Evolutionary conservation across 2,329 filamentous ascomycete species (phyloP).

Genomic region (Fusarium nelsonii): DNA sequence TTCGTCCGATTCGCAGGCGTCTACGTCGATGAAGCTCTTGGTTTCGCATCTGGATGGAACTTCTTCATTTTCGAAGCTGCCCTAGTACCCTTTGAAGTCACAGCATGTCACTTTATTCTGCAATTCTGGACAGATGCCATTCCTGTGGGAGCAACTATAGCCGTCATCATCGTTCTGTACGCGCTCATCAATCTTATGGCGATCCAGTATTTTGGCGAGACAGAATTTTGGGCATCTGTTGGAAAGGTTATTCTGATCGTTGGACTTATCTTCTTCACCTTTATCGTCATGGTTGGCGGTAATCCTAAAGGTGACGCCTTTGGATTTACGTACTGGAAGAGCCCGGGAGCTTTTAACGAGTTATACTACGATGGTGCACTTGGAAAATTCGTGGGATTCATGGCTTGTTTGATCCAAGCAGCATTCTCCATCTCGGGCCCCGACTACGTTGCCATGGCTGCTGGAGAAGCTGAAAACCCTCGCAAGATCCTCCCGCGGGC

Average conservation of each 20-base stretch:
- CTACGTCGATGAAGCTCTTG: conserved; percentile 81
- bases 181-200: conserved; percentile 76
- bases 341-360: conserved; percentile 77
- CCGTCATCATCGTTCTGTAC: conserved; percentile 62
- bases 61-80: conserved; percentile 78
- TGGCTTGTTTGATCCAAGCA: conserved; percentile 79
- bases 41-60: conserved; percentile 79
- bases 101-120: conserved; percentile 73
- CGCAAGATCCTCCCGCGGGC: conserved; percentile 77
- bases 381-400: conserved; percentile 76
- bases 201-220: conserved; percentile 80
- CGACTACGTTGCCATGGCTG: conserved; percentile 76
- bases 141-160: conserved; percentile 71
- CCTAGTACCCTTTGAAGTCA: conserved; percentile 76
- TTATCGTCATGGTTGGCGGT: conserved; percentile 85
- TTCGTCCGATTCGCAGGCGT: conserved; percentile 83
- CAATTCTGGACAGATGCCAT: conserved; percentile 72
- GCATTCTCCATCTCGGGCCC: conserved; percentile 76
- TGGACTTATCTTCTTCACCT: conserved; percentile 80
- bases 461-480: conserved; percentile 78
- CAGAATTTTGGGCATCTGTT: conserved; percentile 80
- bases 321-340: conserved; percentile 76
- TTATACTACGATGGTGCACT: conserved; percentile 73
- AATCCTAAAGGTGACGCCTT: conserved; percentile 79
- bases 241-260: conserved; percentile 80